Percentiles rank a stretch among this genome's conserved stretches.
phyloP scores from a whole-genome alignment of 495 filamentous ascomycete species.

The Penicillium paradoxum region DNA sequence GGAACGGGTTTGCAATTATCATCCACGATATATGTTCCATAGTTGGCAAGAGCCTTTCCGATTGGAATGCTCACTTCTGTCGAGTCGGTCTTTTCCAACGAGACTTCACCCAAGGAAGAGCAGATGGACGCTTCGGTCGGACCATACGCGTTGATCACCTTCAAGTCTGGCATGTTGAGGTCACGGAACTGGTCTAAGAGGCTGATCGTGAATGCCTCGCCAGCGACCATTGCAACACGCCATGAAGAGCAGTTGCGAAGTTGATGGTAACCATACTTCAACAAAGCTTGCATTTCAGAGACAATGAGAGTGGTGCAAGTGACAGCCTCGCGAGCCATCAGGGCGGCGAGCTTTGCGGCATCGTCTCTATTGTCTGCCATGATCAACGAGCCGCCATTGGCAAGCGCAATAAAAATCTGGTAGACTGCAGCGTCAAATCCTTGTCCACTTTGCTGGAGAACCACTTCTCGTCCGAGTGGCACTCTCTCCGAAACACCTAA shows the following conservation, averaged over 20 bases:
- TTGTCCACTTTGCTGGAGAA: constrained; percentile 37
- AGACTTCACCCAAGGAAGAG: constrained; percentile 6
- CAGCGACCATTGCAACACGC: background rate
- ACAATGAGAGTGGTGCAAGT: constrained; percentile 30
- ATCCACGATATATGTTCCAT: constrained; percentile 42
- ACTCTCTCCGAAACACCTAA: constrained; percentile 15
- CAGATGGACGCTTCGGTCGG: constrained; percentile 21
- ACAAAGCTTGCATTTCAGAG: constrained; percentile 23
- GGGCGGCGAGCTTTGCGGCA: constrained; percentile 14
- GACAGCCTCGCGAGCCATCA: constrained; percentile 23
- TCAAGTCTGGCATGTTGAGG: constrained; percentile 7
- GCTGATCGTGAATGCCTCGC: background rate
- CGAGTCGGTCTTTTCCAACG: too few relatives aligned
- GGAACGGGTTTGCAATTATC: constrained; percentile 34
- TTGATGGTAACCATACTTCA: constrained; percentile 6
- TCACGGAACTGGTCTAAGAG: constrained; percentile 9
- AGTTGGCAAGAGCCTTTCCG: constrained; percentile 33
- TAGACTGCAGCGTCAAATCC: constrained; percentile 27
- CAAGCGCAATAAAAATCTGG: constrained; percentile 25
- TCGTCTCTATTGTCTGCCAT: constrained; percentile 17
- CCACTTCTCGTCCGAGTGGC: constrained; percentile 1
- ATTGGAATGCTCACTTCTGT: background rate
- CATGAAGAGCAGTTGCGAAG: background rate
- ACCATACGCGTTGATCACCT: constrained; percentile 24
- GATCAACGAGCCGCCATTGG: constrained; percentile 25